Base-by-base conservation (phyloP, 164 flowering plant genomes). In the Buxus sempervirens region DNA sequence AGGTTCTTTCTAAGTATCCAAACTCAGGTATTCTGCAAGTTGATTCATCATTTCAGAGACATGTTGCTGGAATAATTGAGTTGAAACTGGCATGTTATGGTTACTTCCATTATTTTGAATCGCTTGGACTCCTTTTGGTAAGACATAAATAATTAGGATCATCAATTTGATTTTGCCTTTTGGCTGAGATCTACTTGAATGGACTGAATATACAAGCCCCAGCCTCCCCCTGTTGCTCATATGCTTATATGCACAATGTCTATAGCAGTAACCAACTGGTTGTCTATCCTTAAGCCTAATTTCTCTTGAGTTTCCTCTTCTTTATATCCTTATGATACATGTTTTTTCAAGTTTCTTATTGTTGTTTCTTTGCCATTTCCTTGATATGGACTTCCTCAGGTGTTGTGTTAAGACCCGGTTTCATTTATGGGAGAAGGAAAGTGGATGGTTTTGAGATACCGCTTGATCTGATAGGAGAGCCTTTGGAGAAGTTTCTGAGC, bases 381-480 rank as follows among this genome's bases (percentile, higher is more conserved):
- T 20, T 63, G 45, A 51, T 14, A n/a, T 27, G 22, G 42, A 68
- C 20, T 51, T 67, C 38, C 10, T 53, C 85, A 95, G 97, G 99
- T 65, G 97, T 87, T 53, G 99, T 95, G 0, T 62, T 95, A 62
- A 85, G 98, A 76, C 98, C 99, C 0, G 98, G 89, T 25, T 93
- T 95, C 78, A 93, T 95, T 71, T 95, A 92, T 75, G 99, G 99
- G 67, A 95, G 85, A 71, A 82, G 96, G 63, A 85, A 71, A 72
- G 91, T 90, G 10, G 90, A 84, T 67, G 87, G 95, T 26, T 79
- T 83, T 62, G 99, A 95, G 84, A 82, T 95, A 58, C 98, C 99
- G 0, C 86, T 95, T 48, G 95, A 92, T 80, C 64, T 88, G 71
- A 66, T 95, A n/a, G 98, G 98, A 24, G 86, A 86, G 74, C 99